phyloP scores from a whole-genome alignment of 352 stramenopile genomes.

The Pythium monospermum region DNA sequence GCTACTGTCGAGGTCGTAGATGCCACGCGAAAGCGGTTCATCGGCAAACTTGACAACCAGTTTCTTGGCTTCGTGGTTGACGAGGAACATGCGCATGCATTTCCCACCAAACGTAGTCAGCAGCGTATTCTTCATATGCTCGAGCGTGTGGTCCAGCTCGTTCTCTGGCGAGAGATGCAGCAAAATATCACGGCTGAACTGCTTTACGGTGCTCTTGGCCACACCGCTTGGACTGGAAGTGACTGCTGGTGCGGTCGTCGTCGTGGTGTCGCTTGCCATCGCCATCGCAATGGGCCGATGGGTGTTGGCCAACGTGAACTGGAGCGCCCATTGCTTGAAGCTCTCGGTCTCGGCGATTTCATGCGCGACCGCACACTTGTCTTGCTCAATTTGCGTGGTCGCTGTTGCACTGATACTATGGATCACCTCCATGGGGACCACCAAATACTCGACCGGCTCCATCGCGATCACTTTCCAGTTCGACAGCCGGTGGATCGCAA shows the following conservation, averaged over 20 bases:
- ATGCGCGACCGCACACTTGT: constrained; percentile 30
- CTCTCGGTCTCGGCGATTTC: constrained; percentile 59
- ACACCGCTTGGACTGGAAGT: constrained; percentile 37
- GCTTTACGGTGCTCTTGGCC: constrained; percentile 55
- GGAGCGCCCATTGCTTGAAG: constrained; percentile 69
- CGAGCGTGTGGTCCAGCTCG: constrained; percentile 70
- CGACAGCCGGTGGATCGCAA: constrained; percentile 32
- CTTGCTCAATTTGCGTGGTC: constrained; percentile 29
- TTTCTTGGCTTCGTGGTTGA: constrained; percentile 33
- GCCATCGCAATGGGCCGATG: constrained; percentile 21
- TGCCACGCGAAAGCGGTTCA: constrained; percentile 39
- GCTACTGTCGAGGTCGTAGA: constrained; percentile 22
- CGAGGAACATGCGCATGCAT: constrained; percentile 55
- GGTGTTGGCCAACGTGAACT: constrained; percentile 43
- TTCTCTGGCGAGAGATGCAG: constrained; percentile 70
- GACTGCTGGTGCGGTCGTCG: too few species aligned
- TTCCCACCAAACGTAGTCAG: constrained; percentile 50
- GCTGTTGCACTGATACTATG: constrained; percentile 6
- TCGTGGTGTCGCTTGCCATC: constrained; percentile 12
- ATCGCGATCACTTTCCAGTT: constrained; percentile 64
- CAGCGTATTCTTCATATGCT: constrained; percentile 58
- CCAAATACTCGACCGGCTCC: constrained; percentile 58
- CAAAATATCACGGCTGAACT: constrained; percentile 76
- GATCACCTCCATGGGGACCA: constrained; percentile 42
- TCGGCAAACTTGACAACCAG: constrained; percentile 70